A percentile compares a stretch with the other conserved stretches of the same genome.
Evolutionary conservation across 352 stramenopile genomes (phyloP).

Genomic region (Globisporangium radiosum): DNA sequence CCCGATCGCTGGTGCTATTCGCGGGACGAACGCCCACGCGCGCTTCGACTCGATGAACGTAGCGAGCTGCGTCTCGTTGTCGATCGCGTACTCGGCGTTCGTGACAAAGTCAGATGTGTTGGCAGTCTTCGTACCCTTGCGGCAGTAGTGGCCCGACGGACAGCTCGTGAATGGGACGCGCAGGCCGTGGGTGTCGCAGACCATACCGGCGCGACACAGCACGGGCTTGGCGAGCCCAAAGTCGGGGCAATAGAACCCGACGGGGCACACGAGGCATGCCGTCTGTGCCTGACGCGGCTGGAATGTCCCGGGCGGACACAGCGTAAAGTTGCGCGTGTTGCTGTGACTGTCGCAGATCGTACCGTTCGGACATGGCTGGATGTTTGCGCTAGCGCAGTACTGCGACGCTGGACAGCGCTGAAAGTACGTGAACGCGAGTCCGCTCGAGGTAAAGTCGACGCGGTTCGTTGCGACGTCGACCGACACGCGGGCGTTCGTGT

Average conservation of each 20-base stretch:
- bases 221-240: conserved; percentile 86
- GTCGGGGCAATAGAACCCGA: conserved; percentile 94
- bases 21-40: conserved; percentile 41
- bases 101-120: conserved; percentile 55
- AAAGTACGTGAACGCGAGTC: conserved; percentile 70
- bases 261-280: conserved; percentile 86
- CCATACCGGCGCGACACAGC: conserved; percentile 87
- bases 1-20: conserved; percentile 36
- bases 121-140: conserved; percentile 88
- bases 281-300: conserved; percentile 81
- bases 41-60: conserved; percentile 44
- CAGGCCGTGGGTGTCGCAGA: conserved; percentile 90
- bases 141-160: conserved; percentile 91
- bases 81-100: conserved; percentile 48
- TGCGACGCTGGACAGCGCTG: conserved; percentile 45
- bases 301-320: conserved; percentile 91
- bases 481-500: conserved; percentile 36
- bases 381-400: conserved; percentile 51
- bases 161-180: conserved; percentile 74
- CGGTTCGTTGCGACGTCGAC: conserved; percentile 86
- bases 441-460: conserved; percentile 73
- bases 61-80: conserved; percentile 61
- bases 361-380: conserved; percentile 83
- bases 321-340: conserved; percentile 86
- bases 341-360: conserved; percentile 52